These are phyloP conservation scores for Cladosporium sphaerospermum DNA, from an alignment of 2,329 filamentous ascomycete species.

Conservation along the genomic window DNA sequence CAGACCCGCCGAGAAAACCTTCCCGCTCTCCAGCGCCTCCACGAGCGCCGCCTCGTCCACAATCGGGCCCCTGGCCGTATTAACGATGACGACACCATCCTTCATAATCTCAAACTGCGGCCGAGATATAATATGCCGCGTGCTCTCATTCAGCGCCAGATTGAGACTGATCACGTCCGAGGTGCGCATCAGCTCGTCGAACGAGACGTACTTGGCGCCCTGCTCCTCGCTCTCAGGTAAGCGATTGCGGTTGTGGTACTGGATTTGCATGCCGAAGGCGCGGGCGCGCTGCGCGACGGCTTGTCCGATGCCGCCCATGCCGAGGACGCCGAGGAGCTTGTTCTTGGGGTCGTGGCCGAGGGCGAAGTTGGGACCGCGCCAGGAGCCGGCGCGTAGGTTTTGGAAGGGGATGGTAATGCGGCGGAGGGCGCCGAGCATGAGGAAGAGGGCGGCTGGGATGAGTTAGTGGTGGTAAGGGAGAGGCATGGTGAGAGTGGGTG, in stretches of 20 bases:
- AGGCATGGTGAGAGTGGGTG: not conserved
- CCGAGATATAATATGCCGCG: slow-evolving; percentile 48
- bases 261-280: slow-evolving; percentile 52
- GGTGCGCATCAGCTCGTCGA: slow-evolving; percentile 48
- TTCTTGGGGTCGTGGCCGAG: slow-evolving; percentile 50
- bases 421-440: slow-evolving; percentile 48
- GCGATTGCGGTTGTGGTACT: slow-evolving; percentile 51
- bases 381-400: slow-evolving; percentile 38
- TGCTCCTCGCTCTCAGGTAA: slow-evolving; percentile 36
- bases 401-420: slow-evolving; percentile 42
- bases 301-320: slow-evolving; percentile 55
- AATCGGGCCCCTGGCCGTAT: slow-evolving; percentile 52
- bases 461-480: not conserved
- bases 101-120: slow-evolving; percentile 50
- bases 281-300: slow-evolving; percentile 44
- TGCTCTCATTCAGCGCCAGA: slow-evolving; percentile 45
- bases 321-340: slow-evolving; percentile 51
- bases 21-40: slow-evolving; percentile 47
- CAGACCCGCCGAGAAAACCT: slow-evolving; percentile 49
- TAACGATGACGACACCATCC: slow-evolving; percentile 51
- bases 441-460: slow-evolving; percentile 39
- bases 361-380: slow-evolving; percentile 36
- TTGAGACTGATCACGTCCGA: slow-evolving; percentile 53
- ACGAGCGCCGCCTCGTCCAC: slow-evolving; percentile 53
- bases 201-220: slow-evolving; percentile 48